Percentiles rank a stretch among this genome's conserved stretches.
These are phyloP conservation scores for Ustilaginoidea virens DNA, from an alignment of 2,329 filamentous ascomycete genomes.

Conservation along the genomic window DNA sequence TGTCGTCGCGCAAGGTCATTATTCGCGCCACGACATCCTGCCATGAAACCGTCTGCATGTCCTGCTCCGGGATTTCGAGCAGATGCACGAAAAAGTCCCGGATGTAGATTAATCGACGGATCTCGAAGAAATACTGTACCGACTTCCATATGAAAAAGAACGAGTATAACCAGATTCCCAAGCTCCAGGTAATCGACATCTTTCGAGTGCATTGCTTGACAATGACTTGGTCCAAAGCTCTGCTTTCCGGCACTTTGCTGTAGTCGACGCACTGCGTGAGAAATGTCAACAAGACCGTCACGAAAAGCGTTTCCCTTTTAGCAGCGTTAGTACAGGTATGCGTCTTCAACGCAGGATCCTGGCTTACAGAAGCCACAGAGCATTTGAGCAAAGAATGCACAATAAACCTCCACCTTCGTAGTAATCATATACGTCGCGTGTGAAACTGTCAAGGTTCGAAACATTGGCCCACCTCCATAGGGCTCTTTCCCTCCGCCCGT, in stretches of 20 bases:
- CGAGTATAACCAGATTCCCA: slow-evolving; percentile 69
- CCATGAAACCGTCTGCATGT: slow-evolving; percentile 93
- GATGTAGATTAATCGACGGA: slow-evolving; percentile 58
- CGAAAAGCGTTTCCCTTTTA: slow-evolving; percentile 64
- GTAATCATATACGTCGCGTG: slow-evolving; percentile 74
- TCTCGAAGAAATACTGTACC: slow-evolving; percentile 57
- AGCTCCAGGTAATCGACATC: slow-evolving; percentile 63
- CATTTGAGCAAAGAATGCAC: slow-evolving; percentile 63
- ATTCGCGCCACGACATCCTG: slow-evolving; percentile 76
- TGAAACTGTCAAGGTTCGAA: slow-evolving; percentile 75
- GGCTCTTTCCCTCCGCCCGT: slow-evolving; percentile 49
- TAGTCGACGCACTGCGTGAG: slow-evolving; percentile 80
- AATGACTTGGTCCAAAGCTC: slow-evolving; percentile 34
- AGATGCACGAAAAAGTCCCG: slow-evolving; percentile 77
- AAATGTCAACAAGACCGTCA: slow-evolving; percentile 70
- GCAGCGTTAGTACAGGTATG: slow-evolving; percentile 2
- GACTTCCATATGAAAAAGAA: slow-evolving; percentile 76
- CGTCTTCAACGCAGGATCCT: neutral
- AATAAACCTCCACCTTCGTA: slow-evolving; percentile 70
- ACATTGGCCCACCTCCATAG: slow-evolving; percentile 92
- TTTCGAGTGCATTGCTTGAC: slow-evolving; percentile 60
- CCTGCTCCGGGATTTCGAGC: slow-evolving; percentile 63
- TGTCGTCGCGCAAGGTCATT: slow-evolving; percentile 71
- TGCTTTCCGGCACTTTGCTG: slow-evolving; percentile 51
- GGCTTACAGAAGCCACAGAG: slow-evolving; percentile 57